Base-by-base conservation (phyloP, 164 flowering plant species). In the Nymphaea thermarum region DNA sequence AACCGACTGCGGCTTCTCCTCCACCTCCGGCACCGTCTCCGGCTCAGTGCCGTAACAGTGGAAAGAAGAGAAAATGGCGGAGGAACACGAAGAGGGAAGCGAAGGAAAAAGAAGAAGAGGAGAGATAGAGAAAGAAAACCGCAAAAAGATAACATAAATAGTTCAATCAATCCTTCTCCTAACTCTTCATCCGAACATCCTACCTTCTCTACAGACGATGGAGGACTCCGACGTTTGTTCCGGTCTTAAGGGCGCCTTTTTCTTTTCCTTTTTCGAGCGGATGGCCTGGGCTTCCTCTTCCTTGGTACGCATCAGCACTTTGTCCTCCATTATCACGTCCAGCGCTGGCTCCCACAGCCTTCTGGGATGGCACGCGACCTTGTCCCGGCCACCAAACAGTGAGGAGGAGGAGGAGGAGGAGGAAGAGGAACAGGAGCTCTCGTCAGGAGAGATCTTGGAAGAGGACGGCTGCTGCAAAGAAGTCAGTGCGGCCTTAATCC, bases 301-400 rank as follows among this genome's bases (percentile, higher is more conserved):
- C 16, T 16, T 10, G 60, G 60, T 8, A 43, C 55, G 6, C 36
- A 70, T 62, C 5, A 64, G 67, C 16, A 64, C 67, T 43, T 36
- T 16, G 41, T 70, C 71, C 43, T 70, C 71, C 10, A 62, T 47
- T 2, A 70, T 70, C 62, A 70, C 47, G 18, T 70, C 71, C 15
- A 70, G 62, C 4, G 66, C 66, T 5, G 71, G 71, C 66, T 70
- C 71, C 71, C 71, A 70, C n/a, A 70, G 16, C 42, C 71, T 64
- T 42, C 71, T 65, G 3, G 71, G 71, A 15, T 61, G 67, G 41
- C 60, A 55, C 10, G 60, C 60, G 60, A 16, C 60, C 12, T 10
- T 55, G 60, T 55, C 60, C 2, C 16, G 10, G 10, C 60, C 16
- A 16, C 12, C 60, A 16, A 55, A 10, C 12, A 10, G 12, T 10